Base-by-base conservation (phyloP, 768 basidiomycete genomes). In the Mycena albidolilacea region DNA sequence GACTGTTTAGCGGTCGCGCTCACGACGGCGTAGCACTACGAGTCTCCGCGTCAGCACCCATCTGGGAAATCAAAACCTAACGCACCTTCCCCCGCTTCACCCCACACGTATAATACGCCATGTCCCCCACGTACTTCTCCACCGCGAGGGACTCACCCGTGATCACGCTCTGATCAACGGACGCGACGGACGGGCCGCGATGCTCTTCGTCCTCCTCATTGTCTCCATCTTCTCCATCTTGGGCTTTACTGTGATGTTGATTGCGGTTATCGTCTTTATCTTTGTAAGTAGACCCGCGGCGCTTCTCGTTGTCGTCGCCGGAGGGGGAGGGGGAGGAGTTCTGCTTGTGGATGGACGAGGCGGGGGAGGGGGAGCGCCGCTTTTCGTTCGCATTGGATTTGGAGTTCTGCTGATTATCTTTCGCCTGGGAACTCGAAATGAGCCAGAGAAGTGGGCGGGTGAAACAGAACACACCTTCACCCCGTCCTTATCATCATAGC, bases 91-190 rank as follows among this genome's bases (percentile, higher is more conserved):
- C 84, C 54, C 84, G 82, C 77, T 84, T 85, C 52, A 76, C 72
- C 50, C 77, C 78, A 38, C 79, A 80, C 1, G 86, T 84, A 76
- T 86, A 87, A 77, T 82, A 86, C 8, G 83, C 81, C 15, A 80
- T 77, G 60, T 87, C n/a, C 87, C 38, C 84, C 85, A 85, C 65
- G 65, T 78, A 86, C 73, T 88, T 88, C 75, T 87, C 86, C 30
- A 84, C 84, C 12, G 87, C 85, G 15, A 88, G 81, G 21, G 83
- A 84, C 75, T 88, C 87, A 41, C 86, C 86, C 0, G 86, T 87
- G 62, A 87, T 86, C 17, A 85, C 85, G 39, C 81, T 83, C 74
- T 88, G 87, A 73, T 88, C 87, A 43, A 85, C 84, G 17, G 84
- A 81, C 70, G 80, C 78, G 50, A 87, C 62, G 10, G 81, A 81